A percentile compares a stretch with the other conserved stretches of the same genome.
Conservation (phyloP, 2,329 filamentous ascomycete genomes). For the Xylaria sp. region DNA sequence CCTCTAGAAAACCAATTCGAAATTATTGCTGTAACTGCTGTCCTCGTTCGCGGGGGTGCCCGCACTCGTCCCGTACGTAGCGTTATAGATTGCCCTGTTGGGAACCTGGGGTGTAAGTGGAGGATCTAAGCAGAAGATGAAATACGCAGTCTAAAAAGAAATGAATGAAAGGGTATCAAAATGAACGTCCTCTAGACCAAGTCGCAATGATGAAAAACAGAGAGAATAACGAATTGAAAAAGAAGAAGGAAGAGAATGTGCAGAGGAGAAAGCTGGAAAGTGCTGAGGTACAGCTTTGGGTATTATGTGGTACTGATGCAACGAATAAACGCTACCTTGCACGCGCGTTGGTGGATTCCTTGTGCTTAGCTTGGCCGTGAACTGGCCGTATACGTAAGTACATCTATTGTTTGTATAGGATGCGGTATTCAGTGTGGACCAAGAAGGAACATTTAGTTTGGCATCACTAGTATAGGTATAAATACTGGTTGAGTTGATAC, state of each 20-base stretch:
- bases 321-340: slow-evolving; percentile 33
- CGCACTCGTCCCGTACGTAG: slow-evolving; percentile 24
- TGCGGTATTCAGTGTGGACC: slow-evolving; percentile 12
- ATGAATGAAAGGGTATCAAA: slow-evolving; percentile 23
- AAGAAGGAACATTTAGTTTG: slow-evolving; percentile 1
- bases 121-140: slow-evolving; percentile 3
- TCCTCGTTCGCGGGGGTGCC: slow-evolving; percentile 24
- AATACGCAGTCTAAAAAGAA: slow-evolving; percentile 5
- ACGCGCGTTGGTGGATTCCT: slow-evolving; percentile 33
- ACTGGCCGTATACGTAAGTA: slow-evolving; percentile 4
- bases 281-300: background rate
- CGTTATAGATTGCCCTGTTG: background rate
- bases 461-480: background rate
- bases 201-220: slow-evolving; percentile 11
- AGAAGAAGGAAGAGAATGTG: slow-evolving; percentile 16
- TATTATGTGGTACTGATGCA: slow-evolving; percentile 19
- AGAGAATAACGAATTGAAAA: slow-evolving; percentile 7
- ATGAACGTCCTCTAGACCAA: slow-evolving; percentile 11
- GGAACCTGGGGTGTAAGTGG: background rate
- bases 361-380: slow-evolving; percentile 27
- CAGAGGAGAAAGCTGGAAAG: slow-evolving; percentile 18
- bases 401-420: background rate
- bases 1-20: background rate
- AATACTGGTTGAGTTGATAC: background rate
- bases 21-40: background rate